These are phyloP conservation scores for Stemphylium beticola DNA, from an alignment of 2,329 filamentous ascomycete genomes.

Conservation along the genomic window DNA sequence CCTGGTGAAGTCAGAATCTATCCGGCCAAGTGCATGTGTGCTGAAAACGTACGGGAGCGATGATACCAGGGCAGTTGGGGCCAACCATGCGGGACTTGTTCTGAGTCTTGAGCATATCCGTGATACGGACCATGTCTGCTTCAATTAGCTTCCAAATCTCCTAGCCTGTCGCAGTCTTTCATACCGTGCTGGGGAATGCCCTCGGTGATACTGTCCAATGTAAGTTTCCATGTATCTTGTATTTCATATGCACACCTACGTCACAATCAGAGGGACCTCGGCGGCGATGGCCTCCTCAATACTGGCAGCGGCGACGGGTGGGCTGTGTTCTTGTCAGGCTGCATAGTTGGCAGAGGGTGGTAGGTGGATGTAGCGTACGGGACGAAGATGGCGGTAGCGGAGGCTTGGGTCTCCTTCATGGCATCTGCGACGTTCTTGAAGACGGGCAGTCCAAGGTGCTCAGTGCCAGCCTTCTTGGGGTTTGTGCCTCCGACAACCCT, in stretches of 20 bases:
- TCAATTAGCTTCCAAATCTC: slow-evolving; percentile 21
- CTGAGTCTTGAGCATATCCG: slow-evolving; percentile 96
- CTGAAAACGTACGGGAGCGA: slow-evolving; percentile 66
- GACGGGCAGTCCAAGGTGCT: slow-evolving; percentile 89
- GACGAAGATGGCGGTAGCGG: slow-evolving; percentile 93
- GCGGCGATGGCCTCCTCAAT: slow-evolving; percentile 96
- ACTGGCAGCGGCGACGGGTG: slow-evolving; percentile 87
- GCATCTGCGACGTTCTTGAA: slow-evolving; percentile 89
- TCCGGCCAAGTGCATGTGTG: background rate
- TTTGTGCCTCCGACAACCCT: slow-evolving; percentile 98
- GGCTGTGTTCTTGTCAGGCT: slow-evolving; percentile 60
- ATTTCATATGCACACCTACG: slow-evolving; percentile 55
- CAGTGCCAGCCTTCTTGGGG: slow-evolving; percentile 94
- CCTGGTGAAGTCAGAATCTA: slow-evolving; percentile 54
- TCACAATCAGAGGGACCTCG: slow-evolving; percentile 93
- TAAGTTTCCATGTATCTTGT: slow-evolving; percentile 31
- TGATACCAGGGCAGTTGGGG: slow-evolving; percentile 98
- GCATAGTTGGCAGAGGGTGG: slow-evolving; percentile 1
- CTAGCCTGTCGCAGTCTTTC: slow-evolving; percentile 28
- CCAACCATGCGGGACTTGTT: slow-evolving; percentile 95
- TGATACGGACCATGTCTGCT: slow-evolving; percentile 97
- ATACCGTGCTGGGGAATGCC: slow-evolving; percentile 95
- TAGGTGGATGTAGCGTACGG: slow-evolving; percentile 64
- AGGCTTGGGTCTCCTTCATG: slow-evolving; percentile 87
- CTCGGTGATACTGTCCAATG: slow-evolving; percentile 76